Evolutionary conservation across 2,329 filamentous ascomycete genomes (phyloP).

Genomic region (Tricladium varicosporioides): DNA sequence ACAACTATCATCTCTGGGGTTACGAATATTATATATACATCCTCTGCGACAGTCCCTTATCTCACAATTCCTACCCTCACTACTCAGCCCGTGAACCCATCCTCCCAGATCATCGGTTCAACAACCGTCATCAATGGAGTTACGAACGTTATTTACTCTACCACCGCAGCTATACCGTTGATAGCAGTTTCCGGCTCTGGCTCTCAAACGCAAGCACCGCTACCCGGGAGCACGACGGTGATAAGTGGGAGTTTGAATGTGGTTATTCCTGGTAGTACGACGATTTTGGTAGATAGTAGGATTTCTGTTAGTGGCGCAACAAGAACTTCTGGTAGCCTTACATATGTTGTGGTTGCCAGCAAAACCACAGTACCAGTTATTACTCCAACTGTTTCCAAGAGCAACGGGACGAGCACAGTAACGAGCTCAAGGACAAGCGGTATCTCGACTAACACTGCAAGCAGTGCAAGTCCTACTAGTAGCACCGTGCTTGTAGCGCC

Average conservation of each 20-base stretch:
- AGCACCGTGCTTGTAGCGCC: background rate
- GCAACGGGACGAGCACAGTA: background rate
- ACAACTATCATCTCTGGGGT: conserved; percentile 1
- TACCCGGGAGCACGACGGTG: background rate
- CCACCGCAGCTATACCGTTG: background rate
- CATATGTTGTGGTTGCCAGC: background rate
- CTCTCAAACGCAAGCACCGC: background rate
- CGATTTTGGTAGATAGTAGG: background rate
- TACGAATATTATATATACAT: background rate
- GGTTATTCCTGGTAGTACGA: background rate
- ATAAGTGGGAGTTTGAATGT: background rate
- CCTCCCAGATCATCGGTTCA: background rate
- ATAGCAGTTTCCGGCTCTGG: background rate
- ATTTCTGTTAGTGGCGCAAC: background rate
- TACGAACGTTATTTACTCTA: background rate
- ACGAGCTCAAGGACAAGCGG: background rate
- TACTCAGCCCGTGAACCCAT: background rate
- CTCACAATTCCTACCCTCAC: background rate
- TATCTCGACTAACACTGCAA: background rate
- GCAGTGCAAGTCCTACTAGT: background rate
- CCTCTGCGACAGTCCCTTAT: background rate
- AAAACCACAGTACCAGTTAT: background rate
- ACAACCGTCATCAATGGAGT: background rate
- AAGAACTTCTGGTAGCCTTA: background rate
- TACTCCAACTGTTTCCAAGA: background rate